Base-by-base conservation (phyloP, 2,329 filamentous ascomycete species). In the Verticillium dahliae region DNA sequence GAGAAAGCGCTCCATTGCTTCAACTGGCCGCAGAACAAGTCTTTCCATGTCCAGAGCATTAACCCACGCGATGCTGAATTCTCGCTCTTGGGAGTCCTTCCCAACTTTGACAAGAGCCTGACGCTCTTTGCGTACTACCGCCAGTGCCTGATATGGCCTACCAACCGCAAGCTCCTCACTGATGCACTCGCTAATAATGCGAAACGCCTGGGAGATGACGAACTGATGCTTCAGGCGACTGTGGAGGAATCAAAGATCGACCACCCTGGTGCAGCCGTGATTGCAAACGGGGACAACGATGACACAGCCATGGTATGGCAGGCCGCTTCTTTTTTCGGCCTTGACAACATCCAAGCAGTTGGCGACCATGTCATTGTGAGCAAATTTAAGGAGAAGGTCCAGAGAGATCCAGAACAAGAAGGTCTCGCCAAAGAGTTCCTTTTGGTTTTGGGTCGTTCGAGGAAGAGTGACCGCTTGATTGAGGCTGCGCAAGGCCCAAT, bases 221-320 rank as follows among this genome's bases (percentile, higher is more conserved):
- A 56, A 6, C 38, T 60, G 6, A 64, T 75, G 15, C 71, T 70
- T 39, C 66, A 67, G 34, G 66, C 67, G 15, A 69, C 70, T 33
- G 60, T 66, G 4, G 69, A 72, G 31, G 45, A 50, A 18, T 50
- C 45, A 18, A 50, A 50, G 45, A 50, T 6, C 45, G 45, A 54
- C 50, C 15, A 37, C 27, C 22, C 15, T 38, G 27, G 38, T 39
- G 27, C 6, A 6, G 39, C 39, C 45, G 45, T 22, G 15, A 27
- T 31, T n/a, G 27, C 27, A 18, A 38, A 35, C 6, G 33, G 18
- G 4, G 14, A 54, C 31, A 41, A 27, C 18, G 41, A 50, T 4
- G 39, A 54, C 27, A 38, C 9, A 22, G 34, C 34, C 11, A 39
- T 58, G 56, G n/a, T 58, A 5, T 58, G 56, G 56, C 22, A 39